phyloP scores from a whole-genome alignment of 1,139 yeast genomes.

The Taiozyma sp. region DNA sequence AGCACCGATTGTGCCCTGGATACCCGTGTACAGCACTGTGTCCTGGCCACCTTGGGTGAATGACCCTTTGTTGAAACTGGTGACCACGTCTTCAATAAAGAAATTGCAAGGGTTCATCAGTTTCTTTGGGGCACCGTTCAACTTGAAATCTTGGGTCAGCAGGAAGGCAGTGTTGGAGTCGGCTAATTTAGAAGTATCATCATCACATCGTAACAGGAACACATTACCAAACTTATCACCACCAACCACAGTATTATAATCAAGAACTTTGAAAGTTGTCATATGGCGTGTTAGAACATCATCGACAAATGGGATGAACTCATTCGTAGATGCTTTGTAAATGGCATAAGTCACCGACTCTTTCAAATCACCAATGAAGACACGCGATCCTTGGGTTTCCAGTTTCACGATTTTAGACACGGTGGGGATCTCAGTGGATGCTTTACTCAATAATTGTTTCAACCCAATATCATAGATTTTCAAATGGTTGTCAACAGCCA shows the following conservation, averaged over 20 bases:
- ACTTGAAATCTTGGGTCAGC: conserved; percentile 29
- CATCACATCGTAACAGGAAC: conserved; percentile 59
- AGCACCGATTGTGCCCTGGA: conserved; percentile 79
- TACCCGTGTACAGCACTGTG: conserved; percentile 63
- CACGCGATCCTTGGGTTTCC: conserved; percentile 49
- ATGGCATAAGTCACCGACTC: conserved; percentile 58
- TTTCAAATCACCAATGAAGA: conserved; percentile 65
- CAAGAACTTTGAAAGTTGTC: conserved; percentile 56
- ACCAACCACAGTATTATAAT: conserved; percentile 69
- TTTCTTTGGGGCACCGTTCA: conserved; percentile 54
- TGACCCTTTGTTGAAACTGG: conserved; percentile 50
- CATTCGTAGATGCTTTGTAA: conserved; percentile 46
- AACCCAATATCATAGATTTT: conserved; percentile 72
- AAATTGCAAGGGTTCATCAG: conserved; percentile 55
- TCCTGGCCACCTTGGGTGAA: conserved; percentile 57
- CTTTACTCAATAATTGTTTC: conserved; percentile 71
- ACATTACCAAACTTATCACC: conserved; percentile 92
- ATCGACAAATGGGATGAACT: conserved; percentile 61
- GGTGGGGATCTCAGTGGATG: conserved; percentile 38
- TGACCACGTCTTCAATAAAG: conserved; percentile 67
- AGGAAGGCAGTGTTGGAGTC: conserved; percentile 28
- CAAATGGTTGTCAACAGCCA: conserved; percentile 50
- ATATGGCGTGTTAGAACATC: conserved; percentile 68
- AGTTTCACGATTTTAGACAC: conserved; percentile 46
- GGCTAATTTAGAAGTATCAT: conserved; percentile 24